phyloP scores from a whole-genome alignment of 2,329 filamentous ascomycete genomes.

The Pestalotiopsis fici region DNA sequence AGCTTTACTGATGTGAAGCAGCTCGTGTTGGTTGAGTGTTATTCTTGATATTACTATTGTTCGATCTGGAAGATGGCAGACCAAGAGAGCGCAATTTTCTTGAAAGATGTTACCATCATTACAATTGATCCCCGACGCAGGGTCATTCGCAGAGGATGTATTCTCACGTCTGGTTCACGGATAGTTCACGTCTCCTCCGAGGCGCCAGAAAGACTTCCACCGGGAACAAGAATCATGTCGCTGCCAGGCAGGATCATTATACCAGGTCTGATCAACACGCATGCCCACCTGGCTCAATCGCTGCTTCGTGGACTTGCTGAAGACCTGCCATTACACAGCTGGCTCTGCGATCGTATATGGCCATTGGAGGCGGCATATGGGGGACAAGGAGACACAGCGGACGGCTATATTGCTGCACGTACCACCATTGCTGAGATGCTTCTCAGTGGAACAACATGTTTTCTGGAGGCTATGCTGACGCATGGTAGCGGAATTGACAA shows the following conservation, averaged over 20 bases:
- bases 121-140: slow-evolving; percentile 46
- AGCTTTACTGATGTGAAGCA: too few species aligned
- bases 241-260: slow-evolving; percentile 45
- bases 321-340: slow-evolving; percentile 48
- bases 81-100: slow-evolving; percentile 27
- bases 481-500: slow-evolving; percentile 25
- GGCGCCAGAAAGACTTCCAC: slow-evolving; percentile 23
- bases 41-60: too few species aligned
- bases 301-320: slow-evolving; percentile 49
- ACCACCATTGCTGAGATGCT: slow-evolving; percentile 53
- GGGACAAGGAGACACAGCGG: slow-evolving; percentile 28
- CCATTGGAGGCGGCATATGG: slow-evolving; percentile 26
- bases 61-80: not conserved
- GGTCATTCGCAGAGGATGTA: slow-evolving; percentile 46
- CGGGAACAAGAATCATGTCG: slow-evolving; percentile 18
- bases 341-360: slow-evolving; percentile 54
- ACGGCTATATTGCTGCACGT: slow-evolving; percentile 48
- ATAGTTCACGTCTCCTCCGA: slow-evolving; percentile 46
- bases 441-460: slow-evolving; percentile 49
- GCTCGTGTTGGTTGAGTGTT: too few species aligned
- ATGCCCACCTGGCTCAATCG: slow-evolving; percentile 50
- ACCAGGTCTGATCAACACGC: slow-evolving; percentile 50
- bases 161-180: slow-evolving; percentile 37
- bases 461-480: slow-evolving; percentile 51
- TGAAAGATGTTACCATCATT: slow-evolving; percentile 51